Evolutionary conservation across 139 green algal species (phyloP).

Genomic region (Yamagishiella unicocca): DNA sequence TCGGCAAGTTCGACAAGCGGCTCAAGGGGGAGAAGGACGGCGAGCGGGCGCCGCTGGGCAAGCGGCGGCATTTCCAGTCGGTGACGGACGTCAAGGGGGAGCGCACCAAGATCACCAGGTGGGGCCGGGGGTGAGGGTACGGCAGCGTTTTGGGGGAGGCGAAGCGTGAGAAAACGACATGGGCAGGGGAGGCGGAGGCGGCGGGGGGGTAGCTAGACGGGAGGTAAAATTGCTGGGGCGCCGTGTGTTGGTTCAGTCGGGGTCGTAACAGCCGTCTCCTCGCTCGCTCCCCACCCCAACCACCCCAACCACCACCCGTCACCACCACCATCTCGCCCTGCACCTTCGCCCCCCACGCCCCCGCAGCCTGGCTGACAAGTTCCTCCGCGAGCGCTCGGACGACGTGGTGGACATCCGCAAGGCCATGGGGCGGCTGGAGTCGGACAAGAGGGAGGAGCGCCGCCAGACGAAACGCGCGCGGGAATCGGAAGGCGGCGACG

Average conservation of each 20-base stretch:
- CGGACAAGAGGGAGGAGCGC: slow-evolving; percentile 63
- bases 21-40: slow-evolving; percentile 64
- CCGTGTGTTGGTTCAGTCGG: no score
- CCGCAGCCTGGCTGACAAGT: slow-evolving; percentile 72
- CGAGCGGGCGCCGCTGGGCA: slow-evolving; percentile 59
- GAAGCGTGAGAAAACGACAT: neutral
- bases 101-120: slow-evolving; percentile 49
- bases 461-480: slow-evolving; percentile 38
- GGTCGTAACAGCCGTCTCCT: no score
- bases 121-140: neutral
- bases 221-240: no score
- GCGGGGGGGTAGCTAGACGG: no score
- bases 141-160: no score
- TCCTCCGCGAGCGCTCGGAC: slow-evolving; percentile 79
- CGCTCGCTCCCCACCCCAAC: no score
- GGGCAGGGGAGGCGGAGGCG: no score
- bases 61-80: slow-evolving; percentile 72
- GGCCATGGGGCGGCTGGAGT: slow-evolving; percentile 71
- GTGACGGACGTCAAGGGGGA: slow-evolving; percentile 68
- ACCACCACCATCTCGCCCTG: no score
- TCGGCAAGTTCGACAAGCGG: slow-evolving; percentile 95
- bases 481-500: neutral
- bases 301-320: no score
- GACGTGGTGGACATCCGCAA: slow-evolving; percentile 81
- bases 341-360: neutral